phyloP scores from a whole-genome alignment of 176 grass and related monocot species.

The Secale cereale region DNA sequence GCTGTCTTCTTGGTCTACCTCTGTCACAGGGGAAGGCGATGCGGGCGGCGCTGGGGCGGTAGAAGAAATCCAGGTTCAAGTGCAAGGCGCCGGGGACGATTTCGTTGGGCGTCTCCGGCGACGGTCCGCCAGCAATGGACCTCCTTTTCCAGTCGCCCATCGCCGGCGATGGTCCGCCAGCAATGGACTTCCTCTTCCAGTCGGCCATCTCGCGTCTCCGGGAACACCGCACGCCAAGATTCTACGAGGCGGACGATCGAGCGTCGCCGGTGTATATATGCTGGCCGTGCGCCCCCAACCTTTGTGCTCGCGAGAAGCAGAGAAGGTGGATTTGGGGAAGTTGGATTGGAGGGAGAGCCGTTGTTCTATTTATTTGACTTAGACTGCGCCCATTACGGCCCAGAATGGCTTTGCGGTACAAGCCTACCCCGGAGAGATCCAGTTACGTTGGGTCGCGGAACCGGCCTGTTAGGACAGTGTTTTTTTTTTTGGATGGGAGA shows the following conservation, averaged over 20 bases:
- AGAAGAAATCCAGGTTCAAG: not conserved
- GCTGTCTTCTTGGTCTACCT: not conserved
- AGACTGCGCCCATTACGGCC: not conserved
- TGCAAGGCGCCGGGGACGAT: not conserved
- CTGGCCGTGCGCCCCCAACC: not conserved
- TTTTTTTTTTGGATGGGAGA: not conserved
- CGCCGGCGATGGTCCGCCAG: not conserved
- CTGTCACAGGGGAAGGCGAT: not conserved
- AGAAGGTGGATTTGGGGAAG: not conserved
- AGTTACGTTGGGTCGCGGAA: not conserved
- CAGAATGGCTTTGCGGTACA: not conserved
- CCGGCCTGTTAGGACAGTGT: not conserved
- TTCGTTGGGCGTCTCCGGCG: not conserved
- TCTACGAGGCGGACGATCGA: not conserved
- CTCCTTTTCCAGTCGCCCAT: not conserved
- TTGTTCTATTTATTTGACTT: not conserved
- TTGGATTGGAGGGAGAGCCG: not conserved
- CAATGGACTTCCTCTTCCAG: constrained; percentile 3
- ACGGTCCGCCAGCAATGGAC: not conserved
- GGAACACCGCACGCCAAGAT: not conserved
- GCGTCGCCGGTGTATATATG: not conserved
- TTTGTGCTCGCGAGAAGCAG: not conserved
- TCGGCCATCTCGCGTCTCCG: not conserved
- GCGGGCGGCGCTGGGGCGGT: not conserved
- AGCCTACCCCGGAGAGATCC: not conserved